Evolutionary conservation across 1,139 yeast genomes (phyloP), one percentile per base, ranked within the genome.

Genomic region (Yamadazyma sp.): DNA sequence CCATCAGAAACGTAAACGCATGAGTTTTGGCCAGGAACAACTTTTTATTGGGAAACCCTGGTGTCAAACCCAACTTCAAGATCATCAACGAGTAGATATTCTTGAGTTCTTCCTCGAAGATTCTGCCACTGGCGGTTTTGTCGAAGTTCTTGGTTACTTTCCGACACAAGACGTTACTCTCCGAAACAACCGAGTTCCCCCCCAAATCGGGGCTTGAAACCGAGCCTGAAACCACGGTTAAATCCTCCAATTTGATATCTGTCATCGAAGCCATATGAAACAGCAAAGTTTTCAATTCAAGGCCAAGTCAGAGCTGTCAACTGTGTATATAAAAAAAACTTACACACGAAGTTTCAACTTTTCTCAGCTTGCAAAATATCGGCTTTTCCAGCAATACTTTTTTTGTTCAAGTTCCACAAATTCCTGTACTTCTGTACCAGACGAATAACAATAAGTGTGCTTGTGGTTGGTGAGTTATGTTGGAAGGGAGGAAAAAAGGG

Each of bases 91-190:
- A 68, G 54, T 59, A 86, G 3, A 84, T 74, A 34, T 76, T 78
- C 49, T 77, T 77, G 33, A 84, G 49, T 50, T 83, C 87, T 31
- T 70, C 68, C 20, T 81, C 75, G 49, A 68, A 73, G 10, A 81
- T 64, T 17, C 68, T 62, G 0, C 86, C 86, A 24, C 60, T 59
- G 0, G 80, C 74, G 0, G 83, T 73, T 45, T 75, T 68, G 41
- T 66, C 68, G 29, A 50, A 49, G 23, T 23, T 38, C 29, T 45
- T 49, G 20, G 38, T 42, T 11, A 44, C 31, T 10, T 29, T 40
- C 29, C 45, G 49, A 28, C 45, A 47, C 30, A 49, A 28, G 11
- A 42, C 30, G 15, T 28, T 33, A 16, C 16, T 16, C 5, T 28
- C 20, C 3, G 20, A 28, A 15, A 28, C 11, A 8, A 24, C 27